These are phyloP conservation scores for Neospermospora avenae DNA, from an alignment of 2,329 filamentous ascomycete species.

Conservation along the genomic window DNA sequence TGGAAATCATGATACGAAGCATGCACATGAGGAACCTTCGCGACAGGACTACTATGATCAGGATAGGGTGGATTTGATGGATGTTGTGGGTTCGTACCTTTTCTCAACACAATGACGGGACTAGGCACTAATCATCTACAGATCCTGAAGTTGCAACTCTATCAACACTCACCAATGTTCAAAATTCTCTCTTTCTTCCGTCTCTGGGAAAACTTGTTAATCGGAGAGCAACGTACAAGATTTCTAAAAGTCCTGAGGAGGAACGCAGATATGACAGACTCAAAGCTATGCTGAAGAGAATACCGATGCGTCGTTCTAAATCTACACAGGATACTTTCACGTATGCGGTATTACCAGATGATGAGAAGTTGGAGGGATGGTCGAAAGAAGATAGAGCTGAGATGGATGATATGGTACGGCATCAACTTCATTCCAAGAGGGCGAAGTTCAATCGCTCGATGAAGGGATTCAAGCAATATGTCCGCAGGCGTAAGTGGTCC, in stretches of 20 bases:
- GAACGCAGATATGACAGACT: constrained; percentile 24
- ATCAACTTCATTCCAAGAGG: constrained; percentile 78
- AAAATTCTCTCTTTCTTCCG: constrained; percentile 83
- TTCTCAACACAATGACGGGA: background rate
- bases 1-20: background rate
- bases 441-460: constrained; percentile 74
- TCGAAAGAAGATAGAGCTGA: constrained; percentile 67
- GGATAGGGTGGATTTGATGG: constrained; percentile 64
- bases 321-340: constrained; percentile 49
- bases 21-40: background rate
- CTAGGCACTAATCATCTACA: constrained; percentile 38
- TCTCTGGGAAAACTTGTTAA: constrained; percentile 72
- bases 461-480: constrained; percentile 77
- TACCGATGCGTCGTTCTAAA: constrained; percentile 4
- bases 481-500: constrained; percentile 56
- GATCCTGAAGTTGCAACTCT: constrained; percentile 81
- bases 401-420: constrained; percentile 81
- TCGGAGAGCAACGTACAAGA: constrained; percentile 45
- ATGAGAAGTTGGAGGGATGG: constrained; percentile 72
- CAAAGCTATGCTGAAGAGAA: constrained; percentile 21
- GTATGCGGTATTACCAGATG: constrained; percentile 76
- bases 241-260: constrained; percentile 20
- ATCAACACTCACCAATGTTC: constrained; percentile 81
- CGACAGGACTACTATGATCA: constrained; percentile 50
- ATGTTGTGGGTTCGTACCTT: constrained; percentile 57